Evolutionary conservation across 1,139 yeast genomes (phyloP).

Genomic region (Hyphopichia khmerensis): DNA sequence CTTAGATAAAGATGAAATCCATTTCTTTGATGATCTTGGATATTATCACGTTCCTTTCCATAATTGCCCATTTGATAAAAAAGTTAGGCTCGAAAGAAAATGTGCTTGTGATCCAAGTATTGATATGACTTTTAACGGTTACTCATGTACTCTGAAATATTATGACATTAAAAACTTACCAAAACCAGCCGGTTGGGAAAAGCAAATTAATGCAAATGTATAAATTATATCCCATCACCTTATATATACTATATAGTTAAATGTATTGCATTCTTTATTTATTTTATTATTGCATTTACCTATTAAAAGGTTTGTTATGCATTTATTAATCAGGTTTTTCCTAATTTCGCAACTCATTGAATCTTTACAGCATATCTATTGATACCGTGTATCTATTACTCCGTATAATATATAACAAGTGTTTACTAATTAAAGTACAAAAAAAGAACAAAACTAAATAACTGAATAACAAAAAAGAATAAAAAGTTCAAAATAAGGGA

Average conservation of each 20-base stretch:
- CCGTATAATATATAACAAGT: too few relatives aligned
- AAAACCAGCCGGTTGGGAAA: constrained; percentile 79
- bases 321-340: too few relatives aligned
- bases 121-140: constrained; percentile 85
- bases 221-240: too few relatives aligned
- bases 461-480: neutral
- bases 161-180: constrained; percentile 59
- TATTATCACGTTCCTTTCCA: constrained; percentile 77
- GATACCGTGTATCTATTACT: too few relatives aligned
- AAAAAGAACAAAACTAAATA: too few relatives aligned
- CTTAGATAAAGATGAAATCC: constrained; percentile 62
- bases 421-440: neutral
- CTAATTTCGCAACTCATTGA: too few relatives aligned
- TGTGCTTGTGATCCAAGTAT: constrained; percentile 72
- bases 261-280: too few relatives aligned
- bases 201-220: constrained; percentile 32
- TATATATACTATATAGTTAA: too few relatives aligned
- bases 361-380: too few relatives aligned
- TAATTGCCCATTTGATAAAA: constrained; percentile 71
- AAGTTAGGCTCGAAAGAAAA: constrained; percentile 49
- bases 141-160: constrained; percentile 79
- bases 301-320: too few relatives aligned
- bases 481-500: neutral
- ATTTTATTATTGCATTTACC: too few relatives aligned
- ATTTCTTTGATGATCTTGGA: constrained; percentile 81